Base-by-base conservation (phyloP, 495 filamentous ascomycete genomes). In the Gamarada debralockiae region DNA sequence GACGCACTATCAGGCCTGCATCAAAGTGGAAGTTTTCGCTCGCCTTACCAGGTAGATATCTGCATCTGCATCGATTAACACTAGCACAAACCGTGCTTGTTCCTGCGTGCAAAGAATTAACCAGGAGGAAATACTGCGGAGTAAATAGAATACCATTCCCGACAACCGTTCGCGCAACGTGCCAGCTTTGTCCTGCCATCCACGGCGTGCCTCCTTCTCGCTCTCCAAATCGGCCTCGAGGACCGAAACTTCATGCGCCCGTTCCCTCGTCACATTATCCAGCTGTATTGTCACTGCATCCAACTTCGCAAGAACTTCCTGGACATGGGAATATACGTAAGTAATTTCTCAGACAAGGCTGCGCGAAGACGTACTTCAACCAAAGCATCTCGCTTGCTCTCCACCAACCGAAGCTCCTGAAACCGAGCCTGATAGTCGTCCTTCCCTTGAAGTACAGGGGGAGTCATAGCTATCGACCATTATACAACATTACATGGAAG, bases 1-100 rank as follows among this genome's bases (percentile, higher is more conserved):
- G 34, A 1, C 49, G n/a, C 14, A 37, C 21, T 46, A 25, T 10
- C 18, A 31, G 18, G 12, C n/a, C n/a, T 1, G 27, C 27, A 29
- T 5, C 4, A 18, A 20, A 27, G 3, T n/a, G n/a, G n/a, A n/a
- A n/a, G n/a, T n/a, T n/a, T n/a, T n/a, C 34, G 27, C 17, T 5
- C 1, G 9, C 7, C 61, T 33, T 24, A 71, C 67, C 24, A 63
- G 20, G 40, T 70, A 71, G 14, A 55, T 58, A 55, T 71, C 66
- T 3, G 63, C 61, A 56, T 72, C 67, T 3, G 67, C 69, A 46
- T 69, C 67, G 17, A 70, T 64, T 34, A 72, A 48, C 25, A 69
- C 65, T 1, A 70, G 47, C 36, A 66, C 61, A 56, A 65, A 72
- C 17, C 38, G 33, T 31, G 52, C 20, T 43, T 55, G 27, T 33